phyloP scores from a whole-genome alignment of 805 yeast genomes.

The Ogataea pilisensis region DNA sequence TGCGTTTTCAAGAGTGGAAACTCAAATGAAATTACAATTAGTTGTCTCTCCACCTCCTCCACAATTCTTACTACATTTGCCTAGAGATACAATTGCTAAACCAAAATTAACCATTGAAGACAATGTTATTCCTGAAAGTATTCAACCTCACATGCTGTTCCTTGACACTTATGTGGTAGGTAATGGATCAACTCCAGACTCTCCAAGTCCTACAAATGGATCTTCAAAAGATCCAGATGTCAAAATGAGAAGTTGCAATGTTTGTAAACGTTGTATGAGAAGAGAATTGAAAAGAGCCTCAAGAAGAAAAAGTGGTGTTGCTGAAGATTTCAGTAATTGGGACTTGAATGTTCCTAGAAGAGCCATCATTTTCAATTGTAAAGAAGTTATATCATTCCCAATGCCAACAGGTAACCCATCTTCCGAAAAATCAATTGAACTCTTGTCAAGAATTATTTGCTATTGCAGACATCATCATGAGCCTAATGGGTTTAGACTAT shows the following conservation, averaged over 20 bases:
- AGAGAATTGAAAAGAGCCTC: conserved; percentile 93
- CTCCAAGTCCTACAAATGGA: not conserved
- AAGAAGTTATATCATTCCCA: conserved; percentile 76
- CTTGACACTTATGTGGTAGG: conserved; percentile 76
- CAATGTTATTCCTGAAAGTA: conserved; percentile 43
- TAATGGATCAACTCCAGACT: conserved; percentile 10
- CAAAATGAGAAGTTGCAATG: conserved; percentile 49
- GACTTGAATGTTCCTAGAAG: conserved; percentile 68
- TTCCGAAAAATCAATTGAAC: conserved; percentile 38
- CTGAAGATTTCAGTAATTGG: conserved; percentile 75
- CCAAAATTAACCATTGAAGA: conserved; percentile 68
- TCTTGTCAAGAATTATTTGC: conserved; percentile 79
- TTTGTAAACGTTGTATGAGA: conserved; percentile 84
- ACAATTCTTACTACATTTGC: conserved; percentile 69
- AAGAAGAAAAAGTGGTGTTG: conserved; percentile 78
- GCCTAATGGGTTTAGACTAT: conserved; percentile 72
- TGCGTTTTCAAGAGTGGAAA: conserved; percentile 83
- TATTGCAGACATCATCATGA: conserved; percentile 96
- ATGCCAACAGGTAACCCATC: conserved; percentile 40
- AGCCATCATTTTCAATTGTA: conserved; percentile 87
- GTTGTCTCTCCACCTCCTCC: conserved; percentile 72
- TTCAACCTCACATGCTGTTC: conserved; percentile 52
- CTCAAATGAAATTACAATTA: conserved; percentile 80
- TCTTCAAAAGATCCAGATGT: conserved; percentile 3
- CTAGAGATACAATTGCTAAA: conserved; percentile 83